Evolutionary conservation across 495 filamentous ascomycete genomes (phyloP), one percentile per base, ranked within the genome.

Genomic region (Aspergillus olivimuriae): DNA sequence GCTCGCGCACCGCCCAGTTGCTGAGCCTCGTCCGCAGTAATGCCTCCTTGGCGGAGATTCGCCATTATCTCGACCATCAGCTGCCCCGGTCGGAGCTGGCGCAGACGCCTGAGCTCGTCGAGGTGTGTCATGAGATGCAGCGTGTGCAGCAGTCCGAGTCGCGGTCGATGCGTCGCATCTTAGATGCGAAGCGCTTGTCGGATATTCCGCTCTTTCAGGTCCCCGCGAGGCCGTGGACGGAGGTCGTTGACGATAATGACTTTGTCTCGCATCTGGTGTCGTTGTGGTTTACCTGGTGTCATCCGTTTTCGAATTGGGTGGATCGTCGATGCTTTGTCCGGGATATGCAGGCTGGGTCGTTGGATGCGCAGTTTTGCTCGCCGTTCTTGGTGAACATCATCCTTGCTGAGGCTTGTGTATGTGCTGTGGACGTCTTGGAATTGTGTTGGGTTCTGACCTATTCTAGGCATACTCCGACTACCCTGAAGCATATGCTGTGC

Each of bases 381-480:
- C 58, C 67, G 5, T 61, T 70, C 20, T 50, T 73, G 26, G 68
- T 73, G n/a, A 72, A 73, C 36, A 52, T 58, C 6, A 61, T 73
- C 22, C 62, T 69, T 20, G 60, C 68, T 7, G 42, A 48, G 21
- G 62, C 43, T 40, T 68, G 51, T 57, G 67, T 57, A 56, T 23
- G 56, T 50, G 12, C n/a, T n/a, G n/a, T n/a, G n/a, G n/a, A n/a
- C n/a, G n/a, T n/a, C n/a, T n/a, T n/a, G n/a, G n/a, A n/a, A n/a
- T n/a, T n/a, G n/a, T n/a, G n/a, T n/a, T n/a, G n/a, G n/a, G n/a
- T n/a, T n/a, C n/a, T n/a, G n/a, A n/a, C n/a, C n/a, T n/a, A 7
- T 1, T 12, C 2, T 30, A 60, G 56, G 43, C 53, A 3, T 56
- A 60, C 31, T 53, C 55, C 10, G 55, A 58, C 14, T 55, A 54